Evolutionary conservation across 257 asterid genomes (phyloP).

Genomic region (Agastache rugosa): DNA sequence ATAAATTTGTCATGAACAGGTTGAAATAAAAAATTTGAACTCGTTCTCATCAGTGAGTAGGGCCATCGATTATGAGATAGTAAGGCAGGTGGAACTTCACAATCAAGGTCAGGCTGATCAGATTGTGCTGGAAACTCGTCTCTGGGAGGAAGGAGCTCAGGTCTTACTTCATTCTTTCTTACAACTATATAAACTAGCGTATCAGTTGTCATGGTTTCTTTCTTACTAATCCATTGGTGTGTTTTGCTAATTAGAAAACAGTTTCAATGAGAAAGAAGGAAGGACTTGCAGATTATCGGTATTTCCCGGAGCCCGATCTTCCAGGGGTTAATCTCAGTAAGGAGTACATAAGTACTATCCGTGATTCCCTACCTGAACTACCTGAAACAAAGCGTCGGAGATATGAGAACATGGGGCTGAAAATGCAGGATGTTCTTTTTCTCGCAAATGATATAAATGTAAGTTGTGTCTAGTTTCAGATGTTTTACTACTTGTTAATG

Average conservation of each 20-base stretch:
- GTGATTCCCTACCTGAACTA: constrained; percentile 82
- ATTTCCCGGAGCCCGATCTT: constrained; percentile 99
- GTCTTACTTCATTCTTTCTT: constrained; percentile 48
- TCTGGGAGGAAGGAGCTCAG: constrained; percentile 99
- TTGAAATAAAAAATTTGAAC: constrained; percentile 94
- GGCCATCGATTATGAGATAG: constrained; percentile 93
- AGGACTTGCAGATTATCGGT: constrained; percentile 97
- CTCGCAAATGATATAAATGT: constrained; percentile 79
- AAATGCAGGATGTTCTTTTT: constrained; percentile 97
- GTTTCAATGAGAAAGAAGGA: constrained; percentile 97
- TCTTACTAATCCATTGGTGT: constrained; percentile 34
- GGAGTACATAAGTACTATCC: constrained; percentile 63
- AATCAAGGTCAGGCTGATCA: constrained; percentile 77
- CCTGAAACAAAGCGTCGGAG: constrained; percentile 93
- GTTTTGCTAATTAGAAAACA: constrained; percentile 68
- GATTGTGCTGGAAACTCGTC: constrained; percentile 96
- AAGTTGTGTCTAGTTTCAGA: constrained; percentile 40
- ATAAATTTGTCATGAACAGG: constrained; percentile 56
- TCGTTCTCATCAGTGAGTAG: constrained; percentile 92
- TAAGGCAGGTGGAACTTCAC: constrained; percentile 85
- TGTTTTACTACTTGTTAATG: background rate
- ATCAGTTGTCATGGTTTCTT: background rate
- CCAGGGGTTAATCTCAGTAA: constrained; percentile 79
- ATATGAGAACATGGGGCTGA: constrained; percentile 80
- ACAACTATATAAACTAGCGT: constrained; percentile 5